These are phyloP conservation scores for Hypsizygus ulmarius DNA, from an alignment of 1,284 basidiomycete genomes.

Conservation along the genomic window DNA sequence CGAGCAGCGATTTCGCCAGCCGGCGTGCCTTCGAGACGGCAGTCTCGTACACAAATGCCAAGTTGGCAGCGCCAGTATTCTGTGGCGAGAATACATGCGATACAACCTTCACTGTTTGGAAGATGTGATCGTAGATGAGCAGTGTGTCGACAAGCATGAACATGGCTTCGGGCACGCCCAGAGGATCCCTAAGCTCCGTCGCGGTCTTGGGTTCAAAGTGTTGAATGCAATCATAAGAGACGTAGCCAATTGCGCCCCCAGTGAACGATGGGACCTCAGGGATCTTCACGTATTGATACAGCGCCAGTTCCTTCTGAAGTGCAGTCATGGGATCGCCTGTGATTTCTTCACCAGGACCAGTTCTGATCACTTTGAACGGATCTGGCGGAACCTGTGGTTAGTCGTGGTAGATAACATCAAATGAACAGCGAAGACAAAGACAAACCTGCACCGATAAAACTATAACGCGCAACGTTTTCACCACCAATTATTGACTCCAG, in stretches of 20 bases:
- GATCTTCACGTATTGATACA: conserved; percentile 89
- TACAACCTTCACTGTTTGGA: conserved; percentile 91
- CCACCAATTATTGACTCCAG: conserved; percentile 91
- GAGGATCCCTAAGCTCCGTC: conserved; percentile 67
- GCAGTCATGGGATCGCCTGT: conserved; percentile 85
- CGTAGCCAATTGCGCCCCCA: conserved; percentile 97
- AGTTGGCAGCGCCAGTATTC: conserved; percentile 56
- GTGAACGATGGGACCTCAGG: conserved; percentile 94
- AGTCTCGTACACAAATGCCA: conserved; percentile 80
- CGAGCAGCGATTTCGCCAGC: conserved; percentile 66
- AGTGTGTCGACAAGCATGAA: conserved; percentile 97
- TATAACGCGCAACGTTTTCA: conserved; percentile 90
- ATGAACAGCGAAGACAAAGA: conserved; percentile 10
- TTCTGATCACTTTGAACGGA: conserved; percentile 89
- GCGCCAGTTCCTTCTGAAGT: conserved; percentile 84
- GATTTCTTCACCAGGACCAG: conserved; percentile 81
- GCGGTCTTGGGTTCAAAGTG: conserved; percentile 96
- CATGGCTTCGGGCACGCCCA: conserved; percentile 90
- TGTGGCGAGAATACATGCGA: conserved; percentile 90
- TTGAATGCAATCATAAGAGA: conserved; percentile 94
- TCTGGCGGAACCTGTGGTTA: conserved; percentile 46
- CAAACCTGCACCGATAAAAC: conserved; percentile 93
- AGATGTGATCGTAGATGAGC: conserved; percentile 96
- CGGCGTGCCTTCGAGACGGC: conserved; percentile 77
- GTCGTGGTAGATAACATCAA: conserved; percentile 5